phyloP scores from a whole-genome alignment of 176 grass and related monocot species.

The Tillandsia fasciculata region DNA sequence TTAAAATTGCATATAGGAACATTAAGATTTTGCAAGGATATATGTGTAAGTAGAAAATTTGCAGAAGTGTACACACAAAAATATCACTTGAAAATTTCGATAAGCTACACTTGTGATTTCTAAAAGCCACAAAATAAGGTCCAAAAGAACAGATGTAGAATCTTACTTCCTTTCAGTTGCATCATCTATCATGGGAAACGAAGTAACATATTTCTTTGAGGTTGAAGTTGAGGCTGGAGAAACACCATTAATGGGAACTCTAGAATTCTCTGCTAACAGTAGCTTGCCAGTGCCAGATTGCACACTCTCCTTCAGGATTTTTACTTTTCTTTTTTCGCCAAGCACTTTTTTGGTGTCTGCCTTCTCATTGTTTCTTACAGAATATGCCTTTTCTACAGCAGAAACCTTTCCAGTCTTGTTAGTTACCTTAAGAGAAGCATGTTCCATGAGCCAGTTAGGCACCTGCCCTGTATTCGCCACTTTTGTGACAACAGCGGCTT shows the following conservation, averaged over 20 bases:
- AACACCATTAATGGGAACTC: background rate
- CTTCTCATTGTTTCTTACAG: background rate
- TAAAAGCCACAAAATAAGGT: background rate
- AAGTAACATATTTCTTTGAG: conserved; percentile 18
- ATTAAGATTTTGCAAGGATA: no score
- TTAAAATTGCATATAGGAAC: no score
- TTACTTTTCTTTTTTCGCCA: conserved; percentile 5
- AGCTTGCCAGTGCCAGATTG: background rate
- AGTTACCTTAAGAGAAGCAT: background rate
- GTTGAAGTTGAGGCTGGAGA: conserved; percentile 10
- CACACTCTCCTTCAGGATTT: background rate
- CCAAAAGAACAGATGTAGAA: conserved; percentile 5
- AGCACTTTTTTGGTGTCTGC: background rate
- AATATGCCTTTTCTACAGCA: background rate
- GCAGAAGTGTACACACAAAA: no score
- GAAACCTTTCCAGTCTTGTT: background rate
- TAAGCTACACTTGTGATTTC: no score
- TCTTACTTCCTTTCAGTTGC: conserved; percentile 33
- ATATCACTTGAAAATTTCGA: no score
- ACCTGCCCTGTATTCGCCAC: background rate
- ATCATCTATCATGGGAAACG: conserved; percentile 41
- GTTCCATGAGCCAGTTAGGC: background rate
- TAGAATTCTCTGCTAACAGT: background rate
- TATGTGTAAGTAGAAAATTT: no score
- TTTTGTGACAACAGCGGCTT: background rate